Conservation (phyloP, 2,329 filamentous ascomycete genomes). For the Sporothrix phasma region DNA sequence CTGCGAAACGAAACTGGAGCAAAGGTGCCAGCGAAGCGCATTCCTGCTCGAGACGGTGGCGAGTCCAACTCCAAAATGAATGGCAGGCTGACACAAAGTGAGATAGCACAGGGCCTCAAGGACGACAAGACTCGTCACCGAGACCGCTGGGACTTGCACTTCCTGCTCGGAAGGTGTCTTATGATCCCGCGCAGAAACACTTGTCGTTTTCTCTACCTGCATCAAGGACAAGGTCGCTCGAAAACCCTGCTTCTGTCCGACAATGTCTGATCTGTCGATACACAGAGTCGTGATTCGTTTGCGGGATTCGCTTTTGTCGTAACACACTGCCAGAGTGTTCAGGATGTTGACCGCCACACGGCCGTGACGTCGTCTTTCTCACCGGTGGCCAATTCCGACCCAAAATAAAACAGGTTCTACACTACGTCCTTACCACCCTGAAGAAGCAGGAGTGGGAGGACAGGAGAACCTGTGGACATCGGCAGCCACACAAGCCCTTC, state of each 20-base stretch:
- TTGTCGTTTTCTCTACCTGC: neutral
- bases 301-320: neutral
- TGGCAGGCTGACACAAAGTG: neutral
- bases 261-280: neutral
- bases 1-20: neutral
- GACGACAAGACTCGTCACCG: neutral
- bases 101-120: neutral
- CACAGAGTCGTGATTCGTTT: neutral
- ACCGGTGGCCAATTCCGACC: slow-evolving; percentile 25
- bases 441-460: neutral
- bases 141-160: too few species aligned
- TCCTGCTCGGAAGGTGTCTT: neutral
- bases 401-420: slow-evolving; percentile 7
- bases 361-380: slow-evolving; percentile 10
- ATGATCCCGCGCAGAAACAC: neutral
- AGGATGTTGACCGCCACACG: neutral
- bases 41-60: neutral
- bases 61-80: neutral
- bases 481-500: neutral
- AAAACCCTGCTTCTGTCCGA: too few species aligned
- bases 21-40: neutral
- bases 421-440: neutral
- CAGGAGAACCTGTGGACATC: neutral
- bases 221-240: neutral
- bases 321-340: too few species aligned